A percentile compares a stretch with the other conserved stretches of the same genome.
Evolutionary conservation across 2,329 filamentous ascomycete genomes (phyloP).

Genomic region (Ophiosphaerella korrae): DNA sequence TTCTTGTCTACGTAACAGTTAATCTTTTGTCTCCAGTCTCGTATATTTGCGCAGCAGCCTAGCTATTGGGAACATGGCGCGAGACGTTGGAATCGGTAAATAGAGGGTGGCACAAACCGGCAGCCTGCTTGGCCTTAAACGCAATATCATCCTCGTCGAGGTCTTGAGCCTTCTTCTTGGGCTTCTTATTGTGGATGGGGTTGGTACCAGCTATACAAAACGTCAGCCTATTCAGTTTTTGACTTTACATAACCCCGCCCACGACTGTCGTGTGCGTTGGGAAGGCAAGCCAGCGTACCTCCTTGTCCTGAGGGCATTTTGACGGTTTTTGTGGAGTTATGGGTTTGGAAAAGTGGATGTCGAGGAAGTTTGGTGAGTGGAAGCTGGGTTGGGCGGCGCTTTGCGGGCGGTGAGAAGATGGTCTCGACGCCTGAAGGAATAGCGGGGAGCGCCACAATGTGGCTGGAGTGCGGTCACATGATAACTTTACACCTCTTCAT

Average conservation of each 20-base stretch:
- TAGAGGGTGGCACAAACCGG: constrained; percentile 65
- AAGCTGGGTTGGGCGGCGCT: constrained; percentile 13
- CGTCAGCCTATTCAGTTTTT: constrained; percentile 24
- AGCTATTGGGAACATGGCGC: not conserved
- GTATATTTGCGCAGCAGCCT: not conserved
- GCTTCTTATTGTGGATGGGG: constrained; percentile 72
- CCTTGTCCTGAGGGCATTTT: constrained; percentile 59
- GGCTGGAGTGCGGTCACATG: no score
- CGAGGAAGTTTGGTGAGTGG: constrained; percentile 13
- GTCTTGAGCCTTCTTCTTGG: constrained; percentile 78
- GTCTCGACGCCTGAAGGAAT: not conserved
- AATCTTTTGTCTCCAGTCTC: constrained; percentile 4
- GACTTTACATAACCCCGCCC: constrained; percentile 6
- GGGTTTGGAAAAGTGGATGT: constrained; percentile 5
- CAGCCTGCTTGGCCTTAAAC: constrained; percentile 80
- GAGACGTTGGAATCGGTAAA: not conserved
- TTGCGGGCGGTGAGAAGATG: constrained; percentile 3
- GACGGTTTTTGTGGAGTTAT: constrained; percentile 14
- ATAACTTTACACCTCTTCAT: not conserved
- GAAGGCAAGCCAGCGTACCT: constrained; percentile 41
- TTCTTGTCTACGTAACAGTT: constrained; percentile 59
- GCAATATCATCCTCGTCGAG: constrained; percentile 86
- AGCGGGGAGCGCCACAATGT: not conserved
- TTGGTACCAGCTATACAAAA: constrained; percentile 54
- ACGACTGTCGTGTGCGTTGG: not conserved